Evolutionary conservation across 306 rosid genomes (phyloP), one percentile per base, ranked within the genome.

Genomic region (Prunus mume): DNA sequence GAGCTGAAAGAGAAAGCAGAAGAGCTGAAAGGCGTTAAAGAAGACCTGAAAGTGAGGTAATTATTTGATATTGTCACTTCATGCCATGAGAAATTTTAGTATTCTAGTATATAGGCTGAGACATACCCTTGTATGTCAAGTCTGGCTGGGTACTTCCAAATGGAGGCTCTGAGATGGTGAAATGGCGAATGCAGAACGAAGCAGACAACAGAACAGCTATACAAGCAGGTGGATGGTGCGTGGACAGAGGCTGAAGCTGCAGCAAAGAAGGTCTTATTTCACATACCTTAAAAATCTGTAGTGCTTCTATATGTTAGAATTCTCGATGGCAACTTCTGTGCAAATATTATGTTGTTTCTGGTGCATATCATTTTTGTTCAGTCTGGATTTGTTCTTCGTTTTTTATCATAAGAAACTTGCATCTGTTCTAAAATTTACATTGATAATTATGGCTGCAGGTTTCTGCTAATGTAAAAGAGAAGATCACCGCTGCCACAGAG

Each of bases 71-170:
- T 77, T 58, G 27, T 57, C 27, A 22, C 7, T 58, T 51, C 79
- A 64, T 85, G 72, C 60, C 4, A 19, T 63, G 12, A 24, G 11
- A 66, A 54, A 12, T 57, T 79, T 77, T 69, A 38, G 46, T 54
- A 15, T 71, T 63, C 72, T 84, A 68, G 56, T 85, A 73, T 76
- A 72, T 84, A 84, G 92, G 96, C 91, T 89, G 92, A 87, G 98
- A 88, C 96, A 88, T 95, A 92, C 98, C 69, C 62, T 87, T 90
- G 93, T 95, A 92, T 94, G 98, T 94, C 97, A 90, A 94, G 92
- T 94, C 97, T 90, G 87, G 89, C 68, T 78, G 81, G 85, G 85
- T 81, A 80, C 91, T 86, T 87, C 83, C 83, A 86, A 63, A 79
- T 82, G 97, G 89, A 72, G 80, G 91, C 87, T 78, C 91, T 95